Percentiles rank a stretch among this genome's conserved stretches.
Conservation (phyloP, 2,329 filamentous ascomycete genomes). For the Bimuria novae-zelandiae region DNA sequence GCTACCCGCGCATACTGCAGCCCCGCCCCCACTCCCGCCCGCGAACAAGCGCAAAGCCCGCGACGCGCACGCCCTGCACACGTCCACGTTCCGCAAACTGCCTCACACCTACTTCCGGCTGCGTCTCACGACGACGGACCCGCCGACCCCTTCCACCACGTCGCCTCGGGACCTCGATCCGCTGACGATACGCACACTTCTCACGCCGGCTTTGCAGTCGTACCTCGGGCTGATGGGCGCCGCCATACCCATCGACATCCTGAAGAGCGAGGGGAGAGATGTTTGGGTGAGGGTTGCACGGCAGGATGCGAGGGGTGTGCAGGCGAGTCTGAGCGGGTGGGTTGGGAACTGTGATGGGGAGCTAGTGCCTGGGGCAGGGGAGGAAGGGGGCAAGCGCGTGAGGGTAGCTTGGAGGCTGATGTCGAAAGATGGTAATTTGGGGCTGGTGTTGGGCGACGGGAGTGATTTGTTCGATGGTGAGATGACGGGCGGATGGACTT, state of each 20-base stretch:
- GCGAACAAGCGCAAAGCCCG: constrained; percentile 26
- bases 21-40: constrained; percentile 6
- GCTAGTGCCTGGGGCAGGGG: constrained; percentile 22
- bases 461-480: constrained; percentile 22
- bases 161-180: constrained; percentile 55
- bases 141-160: constrained; percentile 6
- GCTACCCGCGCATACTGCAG: constrained; percentile 1
- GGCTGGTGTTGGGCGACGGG: constrained; percentile 12
- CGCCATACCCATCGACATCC: constrained; percentile 71
- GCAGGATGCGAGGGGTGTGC: constrained; percentile 29
- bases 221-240: constrained; percentile 73
- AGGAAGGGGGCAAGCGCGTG: neutral
- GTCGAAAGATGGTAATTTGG: neutral
- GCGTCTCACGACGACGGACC: constrained; percentile 31
- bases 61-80: constrained; percentile 29
- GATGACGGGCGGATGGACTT: too few relatives aligned
- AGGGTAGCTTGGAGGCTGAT: constrained; percentile 5
- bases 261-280: constrained; percentile 51
- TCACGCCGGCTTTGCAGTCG: constrained; percentile 65
- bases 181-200: constrained; percentile 66
- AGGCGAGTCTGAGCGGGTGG: constrained; percentile 33
- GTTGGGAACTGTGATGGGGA: constrained; percentile 28
- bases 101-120: constrained; percentile 51
- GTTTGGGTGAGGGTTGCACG: constrained; percentile 33
- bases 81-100: constrained; percentile 47